Percentiles rank a stretch among this genome's conserved stretches.
phyloP scores from a whole-genome alignment of 352 stramenopile species.

The Pythium phragmiticola region DNA sequence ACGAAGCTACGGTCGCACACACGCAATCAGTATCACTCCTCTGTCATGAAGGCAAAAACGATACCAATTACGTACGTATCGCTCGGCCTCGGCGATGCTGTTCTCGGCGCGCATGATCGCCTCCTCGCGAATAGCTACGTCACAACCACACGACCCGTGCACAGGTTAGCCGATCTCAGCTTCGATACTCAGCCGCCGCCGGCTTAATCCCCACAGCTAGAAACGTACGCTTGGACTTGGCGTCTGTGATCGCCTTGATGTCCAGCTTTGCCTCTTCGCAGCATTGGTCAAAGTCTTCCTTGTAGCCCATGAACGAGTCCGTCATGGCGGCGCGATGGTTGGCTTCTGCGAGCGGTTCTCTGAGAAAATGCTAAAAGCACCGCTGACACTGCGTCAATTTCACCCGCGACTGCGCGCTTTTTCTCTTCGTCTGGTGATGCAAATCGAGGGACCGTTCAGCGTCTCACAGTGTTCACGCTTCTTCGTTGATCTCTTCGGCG shows the following conservation, averaged over 20 bases:
- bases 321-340: constrained; percentile 43
- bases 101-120: constrained; percentile 50
- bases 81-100: constrained; percentile 77
- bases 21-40: background rate
- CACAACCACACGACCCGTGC: constrained; percentile 4
- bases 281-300: constrained; percentile 84
- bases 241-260: constrained; percentile 62
- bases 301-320: constrained; percentile 77
- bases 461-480: background rate
- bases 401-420: background rate
- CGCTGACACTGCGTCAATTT: constrained; percentile 11
- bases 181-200: background rate
- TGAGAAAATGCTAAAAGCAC: background rate
- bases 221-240: constrained; percentile 26
- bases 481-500: background rate
- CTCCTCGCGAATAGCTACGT: constrained; percentile 45
- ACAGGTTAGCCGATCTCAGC: background rate
- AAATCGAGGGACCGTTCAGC: background rate
- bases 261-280: constrained; percentile 72
- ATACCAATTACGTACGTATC: constrained; percentile 46
- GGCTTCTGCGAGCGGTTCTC: background rate
- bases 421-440: background rate
- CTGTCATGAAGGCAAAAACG: background rate
- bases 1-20: constrained; percentile 42
- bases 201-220: background rate